Evolutionary conservation across 2,329 filamentous ascomycete species (phyloP).

Genomic region (Alternaria arborescens): DNA sequence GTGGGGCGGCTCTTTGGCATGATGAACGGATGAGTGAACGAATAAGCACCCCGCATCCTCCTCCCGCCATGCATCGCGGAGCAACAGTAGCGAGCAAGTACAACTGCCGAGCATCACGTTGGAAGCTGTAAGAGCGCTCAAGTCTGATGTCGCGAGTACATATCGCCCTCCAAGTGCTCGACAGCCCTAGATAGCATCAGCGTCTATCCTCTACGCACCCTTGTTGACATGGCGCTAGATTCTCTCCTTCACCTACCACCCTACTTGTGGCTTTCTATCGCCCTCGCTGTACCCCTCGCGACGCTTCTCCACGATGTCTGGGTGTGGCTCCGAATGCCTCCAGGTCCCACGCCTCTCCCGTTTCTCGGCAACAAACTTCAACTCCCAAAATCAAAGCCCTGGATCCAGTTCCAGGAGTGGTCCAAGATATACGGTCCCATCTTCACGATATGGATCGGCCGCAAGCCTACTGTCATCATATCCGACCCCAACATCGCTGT

Average conservation of each 20-base stretch:
- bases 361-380: conserved; percentile 54
- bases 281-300: conserved; percentile 36
- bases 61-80: conserved; percentile 14
- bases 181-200: neutral
- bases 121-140: neutral
- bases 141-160: conserved; percentile 13
- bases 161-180: neutral
- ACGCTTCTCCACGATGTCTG: conserved; percentile 41
- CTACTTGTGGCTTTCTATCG: conserved; percentile 38
- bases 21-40: neutral
- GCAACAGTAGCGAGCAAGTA: conserved; percentile 20
- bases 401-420: conserved; percentile 55
- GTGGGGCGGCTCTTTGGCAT: neutral
- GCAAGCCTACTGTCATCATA: conserved; percentile 56
- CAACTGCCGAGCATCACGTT: conserved; percentile 36
- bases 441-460: conserved; percentile 59
- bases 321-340: conserved; percentile 53
- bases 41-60: conserved; percentile 21
- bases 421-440: conserved; percentile 57
- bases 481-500: conserved; percentile 56
- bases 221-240: conserved; percentile 38
- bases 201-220: neutral
- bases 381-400: conserved; percentile 44
- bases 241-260: conserved; percentile 25
- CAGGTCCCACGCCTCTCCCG: conserved; percentile 57